Conservation (phyloP, 768 basidiomycete genomes). For the Boletus reticuloceps region DNA sequence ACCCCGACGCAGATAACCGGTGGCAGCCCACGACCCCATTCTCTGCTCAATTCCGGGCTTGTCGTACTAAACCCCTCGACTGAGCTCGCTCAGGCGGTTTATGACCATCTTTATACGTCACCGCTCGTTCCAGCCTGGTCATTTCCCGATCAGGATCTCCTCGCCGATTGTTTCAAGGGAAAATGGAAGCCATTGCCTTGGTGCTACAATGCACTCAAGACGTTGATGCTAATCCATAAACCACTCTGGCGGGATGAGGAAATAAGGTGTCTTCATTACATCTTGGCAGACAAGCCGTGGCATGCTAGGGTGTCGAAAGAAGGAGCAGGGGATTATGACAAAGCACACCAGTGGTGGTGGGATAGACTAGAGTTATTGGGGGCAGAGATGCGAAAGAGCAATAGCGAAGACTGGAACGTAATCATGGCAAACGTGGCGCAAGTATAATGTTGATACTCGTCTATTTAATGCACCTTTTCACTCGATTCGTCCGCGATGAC, state of each 20-base stretch:
- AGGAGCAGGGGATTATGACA: slow-evolving; percentile 48
- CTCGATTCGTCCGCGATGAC: neutral
- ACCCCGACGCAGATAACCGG: slow-evolving; percentile 41
- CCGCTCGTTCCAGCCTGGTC: slow-evolving; percentile 51
- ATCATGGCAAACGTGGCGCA: slow-evolving; percentile 48
- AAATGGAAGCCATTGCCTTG: slow-evolving; percentile 79
- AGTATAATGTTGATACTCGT: neutral
- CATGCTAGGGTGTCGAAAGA: slow-evolving; percentile 43
- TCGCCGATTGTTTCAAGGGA: slow-evolving; percentile 75
- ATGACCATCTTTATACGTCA: slow-evolving; percentile 42
- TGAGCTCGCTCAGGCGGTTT: slow-evolving; percentile 50
- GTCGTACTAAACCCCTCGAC: slow-evolving; percentile 80
- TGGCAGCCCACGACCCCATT: slow-evolving; percentile 66
- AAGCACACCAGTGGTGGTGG: slow-evolving; percentile 81
- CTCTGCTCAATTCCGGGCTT: slow-evolving; percentile 87
- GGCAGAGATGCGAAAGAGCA: slow-evolving; percentile 40
- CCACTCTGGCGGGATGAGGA: slow-evolving; percentile 83
- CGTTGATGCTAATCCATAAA: slow-evolving; percentile 70
- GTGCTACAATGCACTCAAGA: slow-evolving; percentile 92
- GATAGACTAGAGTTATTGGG: slow-evolving; percentile 47
- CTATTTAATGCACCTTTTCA: neutral
- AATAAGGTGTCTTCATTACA: slow-evolving; percentile 85
- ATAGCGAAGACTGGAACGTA: slow-evolving; percentile 50
- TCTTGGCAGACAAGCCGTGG: slow-evolving; percentile 88
- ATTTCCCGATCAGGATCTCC: slow-evolving; percentile 95